These are phyloP conservation scores for Mariannaea sp. DNA, from an alignment of 2,329 filamentous ascomycete species.

Conservation along the genomic window DNA sequence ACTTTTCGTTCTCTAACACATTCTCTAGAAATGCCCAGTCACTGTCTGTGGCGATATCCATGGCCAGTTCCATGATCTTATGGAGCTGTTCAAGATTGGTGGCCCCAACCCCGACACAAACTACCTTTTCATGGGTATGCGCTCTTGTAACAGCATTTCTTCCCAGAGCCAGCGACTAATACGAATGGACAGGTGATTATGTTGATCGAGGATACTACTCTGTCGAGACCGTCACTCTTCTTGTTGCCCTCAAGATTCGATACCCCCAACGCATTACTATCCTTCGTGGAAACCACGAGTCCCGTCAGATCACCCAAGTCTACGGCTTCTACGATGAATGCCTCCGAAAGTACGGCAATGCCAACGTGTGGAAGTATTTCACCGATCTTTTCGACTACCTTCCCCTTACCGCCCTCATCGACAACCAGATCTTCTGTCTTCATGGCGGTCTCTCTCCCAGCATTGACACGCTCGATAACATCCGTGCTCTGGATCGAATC, in stretches of 20 bases:
- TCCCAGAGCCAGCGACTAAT: not conserved
- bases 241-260: conserved; percentile 96
- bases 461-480: conserved; percentile 94
- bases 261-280: conserved; percentile 98
- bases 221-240: conserved; percentile 94
- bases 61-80: conserved; percentile 97
- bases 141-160: not conserved
- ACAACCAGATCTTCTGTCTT: conserved; percentile 99
- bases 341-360: conserved; percentile 97
- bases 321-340: conserved; percentile 99
- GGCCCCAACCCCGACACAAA: conserved; percentile 98
- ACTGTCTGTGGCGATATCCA: conserved; percentile 99
- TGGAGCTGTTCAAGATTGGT: conserved; percentile 99
- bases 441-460: conserved; percentile 96
- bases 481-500: conserved; percentile 91
- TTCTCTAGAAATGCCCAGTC: conserved; percentile 88
- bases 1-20: conserved; percentile 36
- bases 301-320: conserved; percentile 97
- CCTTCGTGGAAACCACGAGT: conserved; percentile 98
- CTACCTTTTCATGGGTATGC: conserved; percentile 96
- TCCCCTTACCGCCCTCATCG: conserved; percentile 93
- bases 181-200: conserved; percentile 75
- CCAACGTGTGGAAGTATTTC: conserved; percentile 99
- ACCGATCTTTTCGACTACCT: conserved; percentile 99
- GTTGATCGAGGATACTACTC: conserved; percentile 99